These are phyloP conservation scores for Metschnikowia noctiluminum DNA, from an alignment of 805 yeast species.

Conservation along the genomic window DNA sequence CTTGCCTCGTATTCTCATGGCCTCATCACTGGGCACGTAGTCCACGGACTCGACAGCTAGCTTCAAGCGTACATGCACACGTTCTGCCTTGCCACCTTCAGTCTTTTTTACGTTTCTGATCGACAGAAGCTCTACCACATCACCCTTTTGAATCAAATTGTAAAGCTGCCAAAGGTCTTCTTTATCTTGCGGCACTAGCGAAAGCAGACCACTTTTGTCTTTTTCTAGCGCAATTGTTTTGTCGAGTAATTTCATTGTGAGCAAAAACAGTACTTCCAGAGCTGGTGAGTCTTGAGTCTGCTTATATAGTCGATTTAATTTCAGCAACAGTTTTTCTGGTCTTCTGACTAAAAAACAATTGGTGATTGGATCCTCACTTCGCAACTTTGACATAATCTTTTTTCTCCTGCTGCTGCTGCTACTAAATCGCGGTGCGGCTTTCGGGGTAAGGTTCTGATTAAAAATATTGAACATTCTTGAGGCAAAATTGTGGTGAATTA, in stretches of 20 bases:
- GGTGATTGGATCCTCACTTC: not conserved
- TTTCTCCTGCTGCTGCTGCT: not conserved
- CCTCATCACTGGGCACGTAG: slow-evolving; percentile 73
- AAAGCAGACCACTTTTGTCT: slow-evolving; percentile 61
- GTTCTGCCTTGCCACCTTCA: slow-evolving; percentile 48
- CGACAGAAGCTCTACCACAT: slow-evolving; percentile 68
- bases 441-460: too few species aligned
- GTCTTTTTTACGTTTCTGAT: slow-evolving; percentile 55
- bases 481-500: too few species aligned
- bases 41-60: slow-evolving; percentile 67
- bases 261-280: too few species aligned
- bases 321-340: not conserved
- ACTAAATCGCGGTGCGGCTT: not conserved
- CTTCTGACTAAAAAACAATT: not conserved
- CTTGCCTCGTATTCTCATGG: slow-evolving; percentile 76
- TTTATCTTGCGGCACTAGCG: slow-evolving; percentile 77
- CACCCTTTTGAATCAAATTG: slow-evolving; percentile 74
- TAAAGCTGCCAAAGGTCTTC: slow-evolving; percentile 90
- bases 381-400: not conserved
- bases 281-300: too few species aligned
- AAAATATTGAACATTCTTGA: too few species aligned
- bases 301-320: too few species aligned
- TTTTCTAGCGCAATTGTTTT: slow-evolving; percentile 29
- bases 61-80: slow-evolving; percentile 41
- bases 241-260: slow-evolving; percentile 18